Conservation (phyloP, 371 early-diverging fungal genomes). For the Nematocida ausubeli region DNA sequence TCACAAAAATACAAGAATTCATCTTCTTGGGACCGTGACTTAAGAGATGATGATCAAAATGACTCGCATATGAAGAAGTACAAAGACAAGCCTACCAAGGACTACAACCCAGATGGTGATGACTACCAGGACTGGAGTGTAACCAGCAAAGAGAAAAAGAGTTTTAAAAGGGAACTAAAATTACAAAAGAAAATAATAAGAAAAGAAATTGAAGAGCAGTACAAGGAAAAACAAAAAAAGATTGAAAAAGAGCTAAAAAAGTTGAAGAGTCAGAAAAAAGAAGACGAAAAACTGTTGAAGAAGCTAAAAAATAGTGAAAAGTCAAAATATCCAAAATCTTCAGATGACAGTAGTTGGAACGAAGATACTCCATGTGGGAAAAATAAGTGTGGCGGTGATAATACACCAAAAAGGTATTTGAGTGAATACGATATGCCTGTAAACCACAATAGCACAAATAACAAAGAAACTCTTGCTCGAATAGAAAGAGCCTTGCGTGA, state of each 20-base stretch:
- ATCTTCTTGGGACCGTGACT: too few species aligned
- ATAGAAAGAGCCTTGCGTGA: slow-evolving; percentile 12
- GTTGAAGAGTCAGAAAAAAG: neutral
- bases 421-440: neutral
- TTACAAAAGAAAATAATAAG: neutral
- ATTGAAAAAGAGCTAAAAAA: neutral
- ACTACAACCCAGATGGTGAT: too few species aligned
- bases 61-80: too few species aligned
- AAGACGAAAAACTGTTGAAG: neutral
- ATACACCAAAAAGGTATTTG: neutral
- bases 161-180: neutral
- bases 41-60: too few species aligned
- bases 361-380: neutral
- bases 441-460: neutral
- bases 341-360: neutral
- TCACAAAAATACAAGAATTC: too few species aligned
- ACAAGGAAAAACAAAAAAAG: neutral
- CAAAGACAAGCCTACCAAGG: too few species aligned
- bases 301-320: neutral
- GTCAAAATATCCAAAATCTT: neutral
- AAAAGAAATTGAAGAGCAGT: neutral
- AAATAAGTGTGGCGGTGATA: neutral
- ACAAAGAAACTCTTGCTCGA: slow-evolving; percentile 4
- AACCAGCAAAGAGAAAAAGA: neutral
- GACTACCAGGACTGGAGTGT: too few species aligned